Evolutionary conservation across 768 basidiomycete genomes (phyloP).

Genomic region (Lactifluus echinatus): DNA sequence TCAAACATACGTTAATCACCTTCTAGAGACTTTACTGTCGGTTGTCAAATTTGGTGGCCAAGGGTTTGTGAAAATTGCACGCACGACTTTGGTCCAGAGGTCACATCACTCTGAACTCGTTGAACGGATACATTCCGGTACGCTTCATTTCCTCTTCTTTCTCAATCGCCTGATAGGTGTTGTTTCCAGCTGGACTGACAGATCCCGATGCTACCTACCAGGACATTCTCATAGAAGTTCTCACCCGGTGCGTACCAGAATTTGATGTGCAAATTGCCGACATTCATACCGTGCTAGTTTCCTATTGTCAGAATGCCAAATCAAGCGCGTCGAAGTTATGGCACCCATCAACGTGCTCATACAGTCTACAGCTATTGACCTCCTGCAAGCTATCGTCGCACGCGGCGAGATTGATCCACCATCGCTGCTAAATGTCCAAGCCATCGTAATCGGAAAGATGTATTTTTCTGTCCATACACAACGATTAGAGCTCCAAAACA

Average conservation of each 20-base stretch:
- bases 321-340: conserved; percentile 41
- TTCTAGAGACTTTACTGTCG: conserved; percentile 68
- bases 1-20: conserved; percentile 59
- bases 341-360: conserved; percentile 50
- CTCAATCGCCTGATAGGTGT: conserved; percentile 3
- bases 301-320: conserved; percentile 68
- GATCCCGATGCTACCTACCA: conserved; percentile 61
- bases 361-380: conserved; percentile 69
- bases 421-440: conserved; percentile 57
- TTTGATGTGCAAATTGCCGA: neutral
- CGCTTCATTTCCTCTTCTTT: conserved; percentile 19
- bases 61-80: conserved; percentile 71
- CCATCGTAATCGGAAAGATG: conserved; percentile 63
- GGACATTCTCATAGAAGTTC: conserved; percentile 63
- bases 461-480: conserved; percentile 61
- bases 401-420: conserved; percentile 68
- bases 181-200: conserved; percentile 12
- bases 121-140: conserved; percentile 54
- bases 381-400: conserved; percentile 74
- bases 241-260: conserved; percentile 50
- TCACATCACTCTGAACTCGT: conserved; percentile 56
- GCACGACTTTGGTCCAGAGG: conserved; percentile 52
- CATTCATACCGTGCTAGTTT: conserved; percentile 38
- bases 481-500: conserved; percentile 83
- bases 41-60: conserved; percentile 85